phyloP scores from a whole-genome alignment of 2,329 filamentous ascomycete genomes.

The Monilinia aucupariae region DNA sequence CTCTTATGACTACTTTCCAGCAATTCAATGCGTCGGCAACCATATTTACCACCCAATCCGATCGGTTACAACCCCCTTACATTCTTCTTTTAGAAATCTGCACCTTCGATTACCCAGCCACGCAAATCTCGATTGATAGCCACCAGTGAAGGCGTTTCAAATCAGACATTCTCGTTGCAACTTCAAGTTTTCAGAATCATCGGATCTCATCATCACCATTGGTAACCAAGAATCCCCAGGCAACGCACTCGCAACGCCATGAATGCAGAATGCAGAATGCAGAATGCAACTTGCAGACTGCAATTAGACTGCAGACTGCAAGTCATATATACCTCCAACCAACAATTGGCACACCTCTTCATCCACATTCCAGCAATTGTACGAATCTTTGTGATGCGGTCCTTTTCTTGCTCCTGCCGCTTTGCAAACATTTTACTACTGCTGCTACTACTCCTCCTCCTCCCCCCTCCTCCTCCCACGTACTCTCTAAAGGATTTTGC shows the following conservation, averaged over 20 bases:
- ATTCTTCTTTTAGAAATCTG: not conserved
- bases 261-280: conserved; percentile 5
- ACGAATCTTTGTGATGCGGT: not conserved
- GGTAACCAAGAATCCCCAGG: conserved; percentile 9
- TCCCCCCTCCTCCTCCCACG: too few species aligned
- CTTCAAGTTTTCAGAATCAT: conserved; percentile 8
- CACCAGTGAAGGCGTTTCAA: conserved; percentile 2
- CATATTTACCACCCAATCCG: not conserved
- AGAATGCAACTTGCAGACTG: not conserved
- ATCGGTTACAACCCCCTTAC: not conserved
- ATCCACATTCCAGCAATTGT: not conserved
- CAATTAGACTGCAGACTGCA: conserved; percentile 5
- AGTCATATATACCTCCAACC: conserved; percentile 13
- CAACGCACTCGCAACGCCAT: conserved; percentile 1
- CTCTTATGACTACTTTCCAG: conserved; percentile 2
- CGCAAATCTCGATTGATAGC: not conserved
- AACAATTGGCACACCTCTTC: conserved; percentile 5
- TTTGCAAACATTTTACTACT: not conserved
- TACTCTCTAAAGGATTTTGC: conserved; percentile 2
- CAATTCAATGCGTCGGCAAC: not conserved
- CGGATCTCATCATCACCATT: conserved; percentile 11
- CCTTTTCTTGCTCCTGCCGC: not conserved
- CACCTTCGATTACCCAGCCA: not conserved
- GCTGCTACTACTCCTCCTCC: too few species aligned
- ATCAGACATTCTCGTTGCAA: not conserved